Evolutionary conservation across 306 rosid species (phyloP).

Genomic region (Albizia julibrissin): DNA sequence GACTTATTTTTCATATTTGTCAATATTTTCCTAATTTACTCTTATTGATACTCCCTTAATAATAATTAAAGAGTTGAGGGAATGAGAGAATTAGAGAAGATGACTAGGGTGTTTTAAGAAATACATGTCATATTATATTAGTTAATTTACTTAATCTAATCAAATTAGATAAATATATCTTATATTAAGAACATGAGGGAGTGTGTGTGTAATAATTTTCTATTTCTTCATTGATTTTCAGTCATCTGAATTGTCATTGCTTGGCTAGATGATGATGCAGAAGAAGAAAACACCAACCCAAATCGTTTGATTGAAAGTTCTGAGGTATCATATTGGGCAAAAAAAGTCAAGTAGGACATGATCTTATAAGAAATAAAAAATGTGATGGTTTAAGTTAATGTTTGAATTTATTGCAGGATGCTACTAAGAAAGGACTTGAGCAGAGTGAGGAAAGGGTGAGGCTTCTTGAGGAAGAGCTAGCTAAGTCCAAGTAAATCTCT

Average conservation of each 20-base stretch:
- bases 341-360: background rate
- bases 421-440: background rate
- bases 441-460: background rate
- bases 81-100: too few species aligned
- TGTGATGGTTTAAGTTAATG: background rate
- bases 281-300: background rate
- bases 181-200: too few species aligned
- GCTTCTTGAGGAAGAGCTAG: background rate
- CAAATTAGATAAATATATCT: too few species aligned
- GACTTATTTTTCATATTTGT: too few species aligned
- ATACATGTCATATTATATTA: too few species aligned
- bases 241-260: background rate
- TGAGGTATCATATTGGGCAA: background rate
- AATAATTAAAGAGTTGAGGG: too few species aligned
- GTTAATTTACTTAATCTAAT: too few species aligned
- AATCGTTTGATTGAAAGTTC: background rate
- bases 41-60: fast-evolving
- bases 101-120: too few species aligned
- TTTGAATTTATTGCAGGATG: background rate
- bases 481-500: background rate
- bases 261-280: background rate
- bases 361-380: background rate
- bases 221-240: background rate
- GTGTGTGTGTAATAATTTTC: too few species aligned
- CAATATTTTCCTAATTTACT: too few species aligned